Evolutionary conservation across 2,329 filamentous ascomycete species (phyloP).

Genomic region (Myriangium duriaei): DNA sequence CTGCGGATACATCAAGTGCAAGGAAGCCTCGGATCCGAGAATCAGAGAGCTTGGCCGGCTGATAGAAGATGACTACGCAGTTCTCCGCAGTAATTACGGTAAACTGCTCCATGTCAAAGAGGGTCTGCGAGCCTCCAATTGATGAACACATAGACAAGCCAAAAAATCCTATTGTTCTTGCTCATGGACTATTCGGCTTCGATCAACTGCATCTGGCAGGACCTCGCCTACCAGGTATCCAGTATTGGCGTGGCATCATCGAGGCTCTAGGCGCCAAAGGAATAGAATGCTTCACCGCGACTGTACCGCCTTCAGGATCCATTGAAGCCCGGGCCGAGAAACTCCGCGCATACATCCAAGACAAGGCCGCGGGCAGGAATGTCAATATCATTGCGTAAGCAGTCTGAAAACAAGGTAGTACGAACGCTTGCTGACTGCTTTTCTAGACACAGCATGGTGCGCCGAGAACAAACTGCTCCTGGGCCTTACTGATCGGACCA

Average conservation of each 20-base stretch:
- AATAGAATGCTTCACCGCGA: conserved; percentile 48
- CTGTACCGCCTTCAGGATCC: conserved; percentile 46
- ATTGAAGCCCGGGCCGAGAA: conserved; percentile 46
- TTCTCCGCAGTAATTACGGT: conserved; percentile 47
- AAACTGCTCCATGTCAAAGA: too few relatives aligned
- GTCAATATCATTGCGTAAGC: conserved; percentile 54
- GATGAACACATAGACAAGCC: conserved; percentile 25
- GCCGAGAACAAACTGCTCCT: background rate
- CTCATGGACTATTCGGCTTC: conserved; percentile 55
- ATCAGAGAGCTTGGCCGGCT: conserved; percentile 14
- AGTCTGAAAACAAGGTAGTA: conserved; percentile 1
- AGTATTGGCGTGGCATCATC: conserved; percentile 53
- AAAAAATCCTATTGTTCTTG: conserved; percentile 48
- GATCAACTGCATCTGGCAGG: conserved; percentile 45
- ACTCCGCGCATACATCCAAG: conserved; percentile 40
- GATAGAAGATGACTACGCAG: conserved; percentile 51
- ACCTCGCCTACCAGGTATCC: conserved; percentile 41
- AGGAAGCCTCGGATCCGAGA: conserved; percentile 3
- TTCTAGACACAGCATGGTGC: conserved; percentile 43
- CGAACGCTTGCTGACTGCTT: conserved; percentile 5
- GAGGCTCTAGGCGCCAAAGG: conserved; percentile 44
- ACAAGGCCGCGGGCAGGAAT: conserved; percentile 41
- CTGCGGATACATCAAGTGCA: too few relatives aligned
- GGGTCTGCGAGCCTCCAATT: too few relatives aligned
- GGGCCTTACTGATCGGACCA: conserved; percentile 13